A percentile compares a stretch with the other conserved stretches of the same genome.
Evolutionary conservation across 2,329 filamentous ascomycete species (phyloP).

Genomic region (Venturia asperata): DNA sequence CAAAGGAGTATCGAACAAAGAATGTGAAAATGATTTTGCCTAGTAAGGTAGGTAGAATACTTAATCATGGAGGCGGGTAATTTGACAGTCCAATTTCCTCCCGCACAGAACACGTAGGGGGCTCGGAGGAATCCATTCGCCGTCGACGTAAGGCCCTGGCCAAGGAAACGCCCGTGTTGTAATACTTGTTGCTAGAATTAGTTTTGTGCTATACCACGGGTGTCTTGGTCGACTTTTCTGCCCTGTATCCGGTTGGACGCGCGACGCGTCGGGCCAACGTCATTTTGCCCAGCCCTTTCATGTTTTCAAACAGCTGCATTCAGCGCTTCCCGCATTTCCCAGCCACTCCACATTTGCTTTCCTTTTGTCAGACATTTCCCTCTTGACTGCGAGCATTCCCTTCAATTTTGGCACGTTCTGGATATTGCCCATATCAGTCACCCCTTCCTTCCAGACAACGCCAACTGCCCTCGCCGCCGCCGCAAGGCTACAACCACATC

Average conservation of each 20-base stretch:
- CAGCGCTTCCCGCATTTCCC: neutral
- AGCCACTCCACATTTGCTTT: conserved; percentile 1
- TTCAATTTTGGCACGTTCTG: neutral
- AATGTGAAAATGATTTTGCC: no score
- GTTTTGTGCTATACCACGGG: no score
- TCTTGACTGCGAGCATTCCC: neutral
- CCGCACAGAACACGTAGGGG: no score
- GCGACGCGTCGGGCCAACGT: neutral
- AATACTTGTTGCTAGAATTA: no score
- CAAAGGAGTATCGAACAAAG: no score
- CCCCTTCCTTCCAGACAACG: neutral
- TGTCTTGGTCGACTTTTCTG: no score
- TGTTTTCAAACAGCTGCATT: neutral
- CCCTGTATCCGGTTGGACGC: neutral
- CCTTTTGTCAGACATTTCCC: neutral
- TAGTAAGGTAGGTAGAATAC: no score
- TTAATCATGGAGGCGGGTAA: no score
- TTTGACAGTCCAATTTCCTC: no score
- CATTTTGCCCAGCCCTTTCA: neutral
- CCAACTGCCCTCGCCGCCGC: neutral
- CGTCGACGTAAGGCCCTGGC: neutral
- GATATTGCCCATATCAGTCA: neutral
- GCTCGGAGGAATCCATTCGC: neutral
- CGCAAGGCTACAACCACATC: neutral
- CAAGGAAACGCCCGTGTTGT: neutral